Evolutionary conservation across 257 asterid species (phyloP), one percentile per base, ranked within the genome.

Genomic region (Euphrasia confusa): DNA sequence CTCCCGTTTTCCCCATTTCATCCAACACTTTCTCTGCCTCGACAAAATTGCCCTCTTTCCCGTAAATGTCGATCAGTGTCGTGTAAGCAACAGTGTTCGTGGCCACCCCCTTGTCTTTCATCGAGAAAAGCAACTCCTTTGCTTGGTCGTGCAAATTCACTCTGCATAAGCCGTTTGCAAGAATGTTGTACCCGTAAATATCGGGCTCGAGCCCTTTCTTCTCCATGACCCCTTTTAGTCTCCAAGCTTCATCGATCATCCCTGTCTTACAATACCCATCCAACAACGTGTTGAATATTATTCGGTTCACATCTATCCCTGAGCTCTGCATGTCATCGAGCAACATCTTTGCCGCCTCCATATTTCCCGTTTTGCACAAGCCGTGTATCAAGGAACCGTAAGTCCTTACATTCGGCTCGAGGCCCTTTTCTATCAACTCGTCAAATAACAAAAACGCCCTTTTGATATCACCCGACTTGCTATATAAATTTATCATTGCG

Each of bases 191-290:
- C 24, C 60, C 79, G 72, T 81, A 87, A 11, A 76, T 82, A 68
- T 93, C 96, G 4, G 89, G 65, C 56, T 80, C 76, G 42, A 89
- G 73, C 35, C 96, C 97, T 78, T 87, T 89, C 62, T 68, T 74
- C 74, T 82, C 92, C 99, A 79, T 89, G 40, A 85, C 37, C 27
- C 55, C 67, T 27, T 73, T 80, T 60, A 89, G 72, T 62, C 73
- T 77, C 83, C 77, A 35, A 17, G 89, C 99, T 73, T 85, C 89
- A n/a, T 81, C 85, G 0, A 93, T 70, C 88, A 74, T 79, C 55
- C 99, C 97, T 59, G 69, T 70, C 84, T 81, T 93, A 65, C 92
- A 85, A 72, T 84, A 93, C 32, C 96, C 97, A 73, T 87, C 95
- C 83, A 93, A 80, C 77, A 87, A 32, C 7, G 91, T 87, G 72